Base-by-base conservation (phyloP, 2,329 filamentous ascomycete species). In the Paecilomyces formosus region DNA sequence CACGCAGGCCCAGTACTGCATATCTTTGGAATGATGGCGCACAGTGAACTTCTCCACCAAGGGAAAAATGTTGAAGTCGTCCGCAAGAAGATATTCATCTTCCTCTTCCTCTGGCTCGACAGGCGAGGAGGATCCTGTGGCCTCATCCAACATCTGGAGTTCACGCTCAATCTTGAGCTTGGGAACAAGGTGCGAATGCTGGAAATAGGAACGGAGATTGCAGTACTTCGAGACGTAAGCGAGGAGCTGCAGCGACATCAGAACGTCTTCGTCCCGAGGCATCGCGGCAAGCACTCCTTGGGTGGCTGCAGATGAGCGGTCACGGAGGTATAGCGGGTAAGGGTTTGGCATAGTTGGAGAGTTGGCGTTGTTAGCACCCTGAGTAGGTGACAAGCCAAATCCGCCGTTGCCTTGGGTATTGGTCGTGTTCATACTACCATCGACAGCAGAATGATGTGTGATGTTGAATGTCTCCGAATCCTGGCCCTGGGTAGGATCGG, bases 1-100 rank as follows among this genome's bases (percentile, higher is more conserved):
- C 15, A 99, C 94, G 62, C 93, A 94, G 18, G 94, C 94, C 94
- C 94, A 99, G 78, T 99, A 99, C 74, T 97, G 93, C 94, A 99
- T 99, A 72, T 97, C 92, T 60, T 91, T 90, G 63, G 90, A 92
- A 76, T 97, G 91, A 70, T 97, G 92, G 63, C 94, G 87, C 30
- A 97, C 90, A 3, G 94, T 99, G 72, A 97, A 99, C 74, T 97
- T 97, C 76, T 99, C 94, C 54, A 99, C 94, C 35, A 99, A 81
- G 2, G 94, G 94, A 76, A 99, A 99, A 64, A 99, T 96, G 76
- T 99, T 99, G 77, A 96, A 93, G 73, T 97, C 91, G 70, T 97
- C 93, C 13, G 92, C 89, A 7, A 96, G 82, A 26, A 95, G 78
- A 70, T 96, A 97, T 73, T 99, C 93, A 68, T 93, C 89, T 58